Base-by-base conservation (phyloP, 805 yeast species). In the Barnettozyma siamensis region DNA sequence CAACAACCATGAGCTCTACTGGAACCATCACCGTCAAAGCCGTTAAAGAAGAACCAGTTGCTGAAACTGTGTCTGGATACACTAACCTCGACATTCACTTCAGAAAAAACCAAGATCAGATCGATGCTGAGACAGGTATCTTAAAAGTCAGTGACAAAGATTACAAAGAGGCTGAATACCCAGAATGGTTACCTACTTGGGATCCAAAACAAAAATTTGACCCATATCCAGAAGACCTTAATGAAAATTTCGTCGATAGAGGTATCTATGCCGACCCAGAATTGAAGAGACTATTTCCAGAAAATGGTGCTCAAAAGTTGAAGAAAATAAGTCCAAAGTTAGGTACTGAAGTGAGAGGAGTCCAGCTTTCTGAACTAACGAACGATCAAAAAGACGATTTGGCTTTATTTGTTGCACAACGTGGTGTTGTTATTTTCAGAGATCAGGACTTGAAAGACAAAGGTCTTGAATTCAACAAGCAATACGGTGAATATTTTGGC, bases 181-280 rank as follows among this genome's bases (percentile, higher is more conserved):
- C 83, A 2, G 79, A 74, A 10, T 81, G 75, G 64, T 67, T 80
- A 35, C 88, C 88, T 13, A 72, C 83, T 2, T 80, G 83, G 83
- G 76, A 80, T 54, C 80, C 80, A n/a, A 64, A 56, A 17, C 72
- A 76, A 52, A 72, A 73, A 50, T 70, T 60, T 53, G 70, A 67
- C 13, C 73, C 80, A 13, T 66, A 73, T 49, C 21, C 52, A n/a
- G 69, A 71, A 49, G 74, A 75, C 42, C 78, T 76, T 63, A 76
- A 75, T 54, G 73, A 66, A 54, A 21, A 28, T 4, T 42, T 43
- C 31, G 59, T 59, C 26, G 89, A 83, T 52, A 78, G 80, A n/a
- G 88, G 82, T n/a, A 59, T 66, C 23, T 65, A 72, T 41, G 88
- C 83, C n/a, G 83, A 81, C 55, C 73, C 78, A n/a, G 46, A 59